phyloP scores from a whole-genome alignment of 257 asterid genomes.

The Petrea volubilis region DNA sequence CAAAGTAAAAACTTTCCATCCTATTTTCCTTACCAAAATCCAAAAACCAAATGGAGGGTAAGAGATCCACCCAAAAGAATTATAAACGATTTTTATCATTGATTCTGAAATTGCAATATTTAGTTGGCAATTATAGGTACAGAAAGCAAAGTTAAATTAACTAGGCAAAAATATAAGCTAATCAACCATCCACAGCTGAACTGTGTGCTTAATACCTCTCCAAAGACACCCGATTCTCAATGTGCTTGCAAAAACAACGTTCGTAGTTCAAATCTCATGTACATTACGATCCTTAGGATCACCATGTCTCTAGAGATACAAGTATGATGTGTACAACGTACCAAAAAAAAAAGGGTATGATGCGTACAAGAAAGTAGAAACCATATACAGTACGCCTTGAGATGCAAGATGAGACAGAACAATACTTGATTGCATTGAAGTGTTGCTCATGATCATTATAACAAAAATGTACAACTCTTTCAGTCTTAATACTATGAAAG shows the following conservation, averaged over 20 bases:
- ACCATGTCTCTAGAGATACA: background rate
- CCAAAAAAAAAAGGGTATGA: too few species aligned
- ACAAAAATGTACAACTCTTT: background rate
- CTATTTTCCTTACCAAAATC: too few species aligned
- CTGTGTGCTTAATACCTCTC: slow-evolving; percentile 7
- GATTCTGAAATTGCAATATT: too few species aligned
- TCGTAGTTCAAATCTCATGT: background rate
- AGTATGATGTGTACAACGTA: background rate
- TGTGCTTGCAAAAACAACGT: background rate
- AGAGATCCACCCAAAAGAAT: too few species aligned
- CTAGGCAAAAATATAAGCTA: too few species aligned
- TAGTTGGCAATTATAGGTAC: too few species aligned
- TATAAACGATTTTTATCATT: too few species aligned
- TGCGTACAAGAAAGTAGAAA: background rate
- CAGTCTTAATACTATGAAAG: background rate
- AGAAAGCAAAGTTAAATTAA: too few species aligned
- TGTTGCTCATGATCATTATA: background rate
- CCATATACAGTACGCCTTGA: slow-evolving; percentile 2
- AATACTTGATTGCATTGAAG: background rate
- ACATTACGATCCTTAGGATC: background rate
- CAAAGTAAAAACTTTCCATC: too few species aligned
- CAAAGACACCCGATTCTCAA: background rate
- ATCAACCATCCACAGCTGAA: too few species aligned
- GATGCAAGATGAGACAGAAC: background rate
- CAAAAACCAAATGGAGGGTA: too few species aligned